phyloP scores from a whole-genome alignment of 23 red algal genomes.

The Cyanidioschyzon merolae region DNA sequence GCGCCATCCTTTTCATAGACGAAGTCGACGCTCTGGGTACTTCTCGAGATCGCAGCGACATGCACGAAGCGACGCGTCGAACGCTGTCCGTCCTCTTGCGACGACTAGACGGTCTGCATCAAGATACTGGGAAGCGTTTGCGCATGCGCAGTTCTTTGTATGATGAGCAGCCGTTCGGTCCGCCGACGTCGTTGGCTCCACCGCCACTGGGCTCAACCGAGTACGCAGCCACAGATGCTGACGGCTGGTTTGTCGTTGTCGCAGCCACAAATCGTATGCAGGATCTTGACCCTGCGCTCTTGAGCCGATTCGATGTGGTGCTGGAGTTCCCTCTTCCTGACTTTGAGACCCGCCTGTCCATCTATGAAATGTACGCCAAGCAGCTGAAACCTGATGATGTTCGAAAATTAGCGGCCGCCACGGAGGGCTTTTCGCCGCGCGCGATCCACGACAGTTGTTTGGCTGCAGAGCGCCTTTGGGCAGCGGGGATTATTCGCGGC shows the following conservation, averaged over 20 bases:
- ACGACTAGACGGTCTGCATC: constrained; percentile 61
- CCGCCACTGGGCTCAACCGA: neutral
- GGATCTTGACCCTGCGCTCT: constrained; percentile 67
- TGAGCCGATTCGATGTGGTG: constrained; percentile 78
- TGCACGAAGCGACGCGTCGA: constrained; percentile 76
- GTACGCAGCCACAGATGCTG: neutral
- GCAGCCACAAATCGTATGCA: constrained; percentile 88
- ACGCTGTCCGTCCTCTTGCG: constrained; percentile 75
- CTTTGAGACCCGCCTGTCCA: constrained; percentile 35
- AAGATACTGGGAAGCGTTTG: neutral
- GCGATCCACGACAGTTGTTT: constrained; percentile 68
- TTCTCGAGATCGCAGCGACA: constrained; percentile 44
- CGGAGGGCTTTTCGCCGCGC: constrained; percentile 61
- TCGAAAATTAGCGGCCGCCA: constrained; percentile 31
- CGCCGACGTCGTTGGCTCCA: constrained; percentile 17
- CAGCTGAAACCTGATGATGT: constrained; percentile 56
- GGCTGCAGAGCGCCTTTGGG: constrained; percentile 68
- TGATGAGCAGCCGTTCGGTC: constrained; percentile 20
- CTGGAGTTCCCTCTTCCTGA: constrained; percentile 68
- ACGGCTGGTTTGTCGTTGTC: constrained; percentile 40
- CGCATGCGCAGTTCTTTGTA: constrained; percentile 1
- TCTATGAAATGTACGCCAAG: constrained; percentile 73
- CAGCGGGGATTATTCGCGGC: constrained; percentile 39
- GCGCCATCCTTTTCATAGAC: constrained; percentile 69
- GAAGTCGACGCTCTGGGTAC: constrained; percentile 73